These are phyloP conservation scores for Tylopilus plumbeoviolaceoides DNA, from an alignment of 768 basidiomycete genomes.

Conservation along the genomic window DNA sequence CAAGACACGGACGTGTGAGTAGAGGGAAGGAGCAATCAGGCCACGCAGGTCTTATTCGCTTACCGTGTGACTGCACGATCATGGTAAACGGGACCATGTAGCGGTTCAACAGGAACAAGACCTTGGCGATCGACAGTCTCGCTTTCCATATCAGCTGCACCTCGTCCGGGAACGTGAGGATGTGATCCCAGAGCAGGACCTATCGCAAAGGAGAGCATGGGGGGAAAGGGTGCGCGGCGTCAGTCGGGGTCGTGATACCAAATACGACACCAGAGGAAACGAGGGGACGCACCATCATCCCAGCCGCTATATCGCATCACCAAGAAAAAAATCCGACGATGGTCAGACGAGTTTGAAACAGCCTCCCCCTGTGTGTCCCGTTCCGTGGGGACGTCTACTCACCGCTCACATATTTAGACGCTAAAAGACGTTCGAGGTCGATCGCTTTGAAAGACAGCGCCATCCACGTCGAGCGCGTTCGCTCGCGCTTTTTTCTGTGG, in stretches of 20 bases:
- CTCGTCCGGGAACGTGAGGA: constrained; percentile 33
- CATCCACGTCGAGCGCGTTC: constrained; percentile 7
- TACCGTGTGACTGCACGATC: constrained; percentile 29
- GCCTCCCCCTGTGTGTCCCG: not conserved
- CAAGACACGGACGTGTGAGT: not conserved
- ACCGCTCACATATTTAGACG: constrained; percentile 27
- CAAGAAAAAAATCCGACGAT: not conserved
- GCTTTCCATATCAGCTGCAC: constrained; percentile 32
- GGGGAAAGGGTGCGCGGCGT: not conserved
- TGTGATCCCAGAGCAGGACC: constrained; percentile 34
- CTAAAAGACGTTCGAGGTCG: constrained; percentile 9
- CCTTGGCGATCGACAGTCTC: constrained; percentile 24
- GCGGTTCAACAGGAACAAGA: constrained; percentile 33
- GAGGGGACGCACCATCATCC: constrained; percentile 21
- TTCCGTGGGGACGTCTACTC: not conserved
- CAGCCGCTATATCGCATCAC: constrained; percentile 12
- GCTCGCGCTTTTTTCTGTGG: not conserved
- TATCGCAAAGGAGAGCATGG: not conserved
- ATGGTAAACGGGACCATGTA: constrained; percentile 32
- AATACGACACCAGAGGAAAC: too few species aligned
- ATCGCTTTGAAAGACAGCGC: not conserved
- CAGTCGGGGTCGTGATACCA: not conserved
- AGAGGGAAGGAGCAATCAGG: not conserved
- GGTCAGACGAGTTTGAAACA: constrained; percentile 1
- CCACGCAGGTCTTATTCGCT: constrained; percentile 2